Percentiles rank a stretch among this genome's conserved stretches.
Conservation (phyloP, 2,329 filamentous ascomycete genomes). For the Tetracladium maxilliforme region DNA sequence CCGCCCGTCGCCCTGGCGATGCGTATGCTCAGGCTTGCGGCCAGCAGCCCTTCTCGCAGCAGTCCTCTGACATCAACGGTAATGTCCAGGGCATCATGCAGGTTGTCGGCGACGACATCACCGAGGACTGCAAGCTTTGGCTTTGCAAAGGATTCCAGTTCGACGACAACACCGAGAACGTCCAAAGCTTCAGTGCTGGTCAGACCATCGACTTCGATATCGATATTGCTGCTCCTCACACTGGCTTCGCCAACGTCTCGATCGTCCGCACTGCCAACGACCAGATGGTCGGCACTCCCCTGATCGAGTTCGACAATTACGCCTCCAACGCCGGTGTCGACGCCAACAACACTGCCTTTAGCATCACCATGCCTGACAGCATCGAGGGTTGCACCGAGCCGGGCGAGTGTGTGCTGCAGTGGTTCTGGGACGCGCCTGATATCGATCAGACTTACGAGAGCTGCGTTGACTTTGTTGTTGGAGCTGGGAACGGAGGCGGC, state of each 20-base stretch:
- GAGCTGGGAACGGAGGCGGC: too few relatives aligned
- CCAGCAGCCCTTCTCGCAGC: constrained; percentile 31
- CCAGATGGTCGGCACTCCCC: constrained; percentile 27
- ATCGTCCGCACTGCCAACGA: constrained; percentile 33
- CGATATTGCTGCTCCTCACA: constrained; percentile 35
- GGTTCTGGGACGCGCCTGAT: constrained; percentile 32
- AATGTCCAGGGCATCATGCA: constrained; percentile 35
- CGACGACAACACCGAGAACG: constrained; percentile 32
- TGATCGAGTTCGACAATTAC: constrained; percentile 32
- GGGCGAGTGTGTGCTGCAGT: constrained; percentile 35
- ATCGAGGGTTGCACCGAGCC: constrained; percentile 26
- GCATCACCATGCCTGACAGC: constrained; percentile 35
- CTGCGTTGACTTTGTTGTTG: constrained; percentile 31
- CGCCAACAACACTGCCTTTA: constrained; percentile 29
- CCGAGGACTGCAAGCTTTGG: constrained; percentile 27
- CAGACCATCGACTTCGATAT: constrained; percentile 24
- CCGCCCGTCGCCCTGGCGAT: constrained; percentile 27
- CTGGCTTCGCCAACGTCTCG: constrained; percentile 37
- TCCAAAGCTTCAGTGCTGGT: constrained; percentile 30
- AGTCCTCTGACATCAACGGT: constrained; percentile 31
- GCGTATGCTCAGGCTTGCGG: constrained; percentile 34
- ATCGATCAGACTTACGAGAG: constrained; percentile 41
- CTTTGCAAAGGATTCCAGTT: constrained; percentile 38
- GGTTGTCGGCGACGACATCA: constrained; percentile 27
- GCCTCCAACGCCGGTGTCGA: constrained; percentile 28